A percentile compares a stretch with the other conserved stretches of the same genome.
Conservation (phyloP, 2,329 filamentous ascomycete genomes). For the Podosphaera xanthii region DNA sequence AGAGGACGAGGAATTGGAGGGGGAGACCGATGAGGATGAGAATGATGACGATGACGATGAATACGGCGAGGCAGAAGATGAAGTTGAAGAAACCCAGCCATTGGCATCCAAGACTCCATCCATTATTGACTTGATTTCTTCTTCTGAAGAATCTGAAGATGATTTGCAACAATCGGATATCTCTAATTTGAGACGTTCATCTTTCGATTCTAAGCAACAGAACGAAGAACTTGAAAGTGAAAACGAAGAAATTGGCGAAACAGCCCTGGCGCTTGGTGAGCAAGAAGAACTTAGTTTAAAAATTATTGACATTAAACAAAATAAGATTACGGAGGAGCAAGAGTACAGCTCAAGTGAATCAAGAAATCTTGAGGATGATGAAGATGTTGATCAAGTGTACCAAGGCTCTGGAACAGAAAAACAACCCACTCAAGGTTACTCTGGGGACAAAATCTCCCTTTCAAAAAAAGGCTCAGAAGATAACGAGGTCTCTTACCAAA, state of each 20-base stretch:
- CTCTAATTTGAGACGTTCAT: neutral
- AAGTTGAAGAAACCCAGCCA: neutral
- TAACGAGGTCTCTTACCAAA: no score
- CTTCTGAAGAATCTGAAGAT: neutral
- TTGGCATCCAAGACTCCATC: neutral
- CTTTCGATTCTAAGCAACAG: neutral
- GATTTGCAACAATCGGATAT: neutral
- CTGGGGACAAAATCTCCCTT: neutral
- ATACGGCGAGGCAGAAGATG: neutral
- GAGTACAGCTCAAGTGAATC: neutral
- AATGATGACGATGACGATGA: neutral
- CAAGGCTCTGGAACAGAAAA: neutral
- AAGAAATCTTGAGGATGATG: neutral
- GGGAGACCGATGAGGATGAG: neutral
- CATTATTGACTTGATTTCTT: neutral
- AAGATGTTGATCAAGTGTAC: neutral
- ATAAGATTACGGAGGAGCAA: neutral
- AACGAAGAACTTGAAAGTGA: neutral
- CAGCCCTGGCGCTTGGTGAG: neutral
- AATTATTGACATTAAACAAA: neutral
- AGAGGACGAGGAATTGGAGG: neutral
- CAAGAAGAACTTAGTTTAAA: neutral
- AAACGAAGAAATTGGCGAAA: slow-evolving; percentile 1
- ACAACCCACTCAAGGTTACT: neutral
- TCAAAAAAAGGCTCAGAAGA: no score